Base-by-base conservation (phyloP, 176 grass and related monocot species). In the Aegilops tauschii region DNA sequence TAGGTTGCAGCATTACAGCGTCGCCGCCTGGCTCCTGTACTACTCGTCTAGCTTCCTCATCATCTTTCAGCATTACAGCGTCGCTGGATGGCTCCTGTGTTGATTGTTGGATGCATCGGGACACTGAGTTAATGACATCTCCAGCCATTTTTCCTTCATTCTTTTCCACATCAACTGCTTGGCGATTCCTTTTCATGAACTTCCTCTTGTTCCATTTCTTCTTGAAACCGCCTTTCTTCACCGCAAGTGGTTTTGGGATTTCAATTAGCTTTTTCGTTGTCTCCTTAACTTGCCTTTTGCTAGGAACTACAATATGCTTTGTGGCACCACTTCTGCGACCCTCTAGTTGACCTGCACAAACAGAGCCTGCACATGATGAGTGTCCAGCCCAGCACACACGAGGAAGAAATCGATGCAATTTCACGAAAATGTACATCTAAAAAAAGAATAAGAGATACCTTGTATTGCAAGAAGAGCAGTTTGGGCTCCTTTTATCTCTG, bases 401-500 rank as follows among this genome's bases (percentile, higher is more conserved):
- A 72, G 10, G 25, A 83, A 21, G 12, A 64, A 40, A 73, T 16
- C 36, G 45, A 89, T 25, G 27, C 13, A 54, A n/a, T 82, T 78
- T 71, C 37, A 47, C 49, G 14, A 56, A 65, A 32, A 64, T 54
- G 12, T 17, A 8, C 8, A 23, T 37, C 44, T 76, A 87, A 49
- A 79, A 17, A 17, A 32, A 34, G 47, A 31, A 63, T 34, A 69
- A 1, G 2, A 50, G 30, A 59, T 88, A 95, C 94, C 84, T 73
- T 93, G 94, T 30, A 93, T 96, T 37, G 97, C 97, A 80, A 99
- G 90, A 87, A 94, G 94, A 93, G 92, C 89, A 80, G 97, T 93
- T 36, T 90, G 90, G 71, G 94, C 85, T 67, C 92, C 97, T 88
- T 94, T 96, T 82, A 93, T 96, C 78, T 99, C 94, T 35, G 92